Percentiles rank a stretch among this genome's conserved stretches.
Evolutionary conservation across 352 stramenopile species (phyloP).

Genomic region (Discostella stelligera): DNA sequence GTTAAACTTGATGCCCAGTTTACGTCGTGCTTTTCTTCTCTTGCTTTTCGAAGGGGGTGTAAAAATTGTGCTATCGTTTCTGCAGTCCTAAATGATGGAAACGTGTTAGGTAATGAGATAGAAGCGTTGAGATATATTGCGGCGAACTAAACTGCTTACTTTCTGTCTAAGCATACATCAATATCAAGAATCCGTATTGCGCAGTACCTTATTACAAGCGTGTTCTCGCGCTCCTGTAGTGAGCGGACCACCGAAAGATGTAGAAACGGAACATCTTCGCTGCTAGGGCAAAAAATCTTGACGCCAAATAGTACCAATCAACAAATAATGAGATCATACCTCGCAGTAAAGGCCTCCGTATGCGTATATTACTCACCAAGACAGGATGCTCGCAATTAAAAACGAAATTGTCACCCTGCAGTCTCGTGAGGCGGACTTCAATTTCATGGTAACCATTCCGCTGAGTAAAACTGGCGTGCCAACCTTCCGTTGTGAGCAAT

Average conservation of each 20-base stretch:
- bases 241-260: conserved; percentile 72
- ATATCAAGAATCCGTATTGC: conserved; percentile 72
- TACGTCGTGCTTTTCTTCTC: conserved; percentile 48
- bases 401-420: conserved; percentile 81
- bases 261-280: conserved; percentile 61
- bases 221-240: conserved; percentile 60
- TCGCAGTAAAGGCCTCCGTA: not conserved
- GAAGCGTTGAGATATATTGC: not conserved
- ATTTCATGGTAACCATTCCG: conserved; percentile 75
- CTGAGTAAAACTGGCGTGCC: conserved; percentile 62
- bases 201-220: conserved; percentile 72
- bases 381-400: conserved; percentile 71
- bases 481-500: conserved; percentile 56
- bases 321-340: not conserved
- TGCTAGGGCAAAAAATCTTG: conserved; percentile 63
- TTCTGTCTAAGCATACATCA: conserved; percentile 72
- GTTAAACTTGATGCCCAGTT: conserved; percentile 60
- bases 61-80: conserved; percentile 75
- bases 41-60: conserved; percentile 53
- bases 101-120: not conserved
- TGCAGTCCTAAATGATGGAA: conserved; percentile 51
- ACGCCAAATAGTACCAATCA: not conserved
- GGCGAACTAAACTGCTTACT: conserved; percentile 40
- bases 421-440: conserved; percentile 55
- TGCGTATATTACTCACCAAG: conserved; percentile 45